Evolutionary conservation across 768 basidiomycete species (phyloP), one percentile per base, ranked within the genome.

Genomic region (Mrakia hoshinonis): DNA sequence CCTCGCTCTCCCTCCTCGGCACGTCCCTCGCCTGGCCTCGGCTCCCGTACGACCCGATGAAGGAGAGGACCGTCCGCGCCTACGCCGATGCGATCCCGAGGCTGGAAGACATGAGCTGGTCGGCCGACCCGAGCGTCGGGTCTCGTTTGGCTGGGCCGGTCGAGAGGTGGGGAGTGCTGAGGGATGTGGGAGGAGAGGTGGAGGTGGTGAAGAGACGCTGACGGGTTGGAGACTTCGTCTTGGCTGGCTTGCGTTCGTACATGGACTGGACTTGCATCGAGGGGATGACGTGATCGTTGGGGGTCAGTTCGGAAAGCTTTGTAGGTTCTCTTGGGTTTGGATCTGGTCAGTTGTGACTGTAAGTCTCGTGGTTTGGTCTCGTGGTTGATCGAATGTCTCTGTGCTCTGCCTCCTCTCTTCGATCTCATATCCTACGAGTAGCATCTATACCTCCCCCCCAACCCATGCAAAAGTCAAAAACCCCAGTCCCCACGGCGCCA

Each of bases 11-110:
- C 47, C 43, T 66, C 24, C 43, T 36, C 22, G 51, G 51, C 29
- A 60, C 36, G 36, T 66, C 39, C 29, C 65, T 48, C 48, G 22
- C 47, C 4, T 66, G 31, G 31, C 65, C 47, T n/a, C 46, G n/a
- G 4, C 39, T 47, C 13, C 63, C 63, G 22, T 65, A 18, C 24
- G 46, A 61, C 49, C 9, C 31, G 9, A 36, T 31, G 12, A 61
- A 22, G 48, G 43, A 31, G 20, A 20, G 26, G 34, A 76, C 78
- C 1, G 80, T 76, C 68, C 80, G 79, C 43, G 31, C 29, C 68
- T 67, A 34, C 49, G 71, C 51, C 61, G 55, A 22, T 47, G 43
- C 5, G 34, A 65, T 66, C 38, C 64, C 47, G 69, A 48, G 29
- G 26, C 29, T 66, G 22, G 34, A 66, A 12, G 31, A 39, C 5